A percentile compares a stretch with the other conserved stretches of the same genome.
These are phyloP conservation scores for Cyclotella choctawhatcheeana DNA, from an alignment of 108 stramenopile genomes.

Conservation along the genomic window DNA sequence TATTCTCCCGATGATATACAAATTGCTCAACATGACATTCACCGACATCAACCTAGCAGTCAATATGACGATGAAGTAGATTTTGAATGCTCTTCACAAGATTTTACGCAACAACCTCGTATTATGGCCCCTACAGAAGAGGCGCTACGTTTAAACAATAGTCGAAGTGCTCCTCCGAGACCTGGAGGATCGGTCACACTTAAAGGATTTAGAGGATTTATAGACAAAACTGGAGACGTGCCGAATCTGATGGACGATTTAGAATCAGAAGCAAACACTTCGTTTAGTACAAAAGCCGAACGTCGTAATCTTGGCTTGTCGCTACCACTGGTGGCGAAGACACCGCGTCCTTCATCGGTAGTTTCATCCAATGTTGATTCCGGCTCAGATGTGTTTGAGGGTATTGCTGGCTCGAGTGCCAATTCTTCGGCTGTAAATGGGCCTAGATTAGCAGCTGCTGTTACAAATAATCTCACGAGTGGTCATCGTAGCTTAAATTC, in stretches of 20 bases:
- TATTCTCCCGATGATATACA: constrained; percentile 14
- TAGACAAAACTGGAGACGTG: constrained; percentile 82
- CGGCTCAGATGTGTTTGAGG: constrained; percentile 73
- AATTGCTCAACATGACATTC: not conserved
- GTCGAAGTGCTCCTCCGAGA: constrained; percentile 37
- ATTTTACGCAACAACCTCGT: constrained; percentile 17
- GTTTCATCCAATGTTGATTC: constrained; percentile 43
- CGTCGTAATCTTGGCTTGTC: constrained; percentile 22
- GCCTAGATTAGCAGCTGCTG: not conserved
- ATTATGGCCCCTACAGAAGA: constrained; percentile 41
- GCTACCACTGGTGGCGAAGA: constrained; percentile 14
- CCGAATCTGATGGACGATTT: constrained; percentile 85
- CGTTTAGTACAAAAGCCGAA: constrained; percentile 38
- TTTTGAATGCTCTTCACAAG: constrained; percentile 24
- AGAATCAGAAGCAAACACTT: constrained; percentile 66
- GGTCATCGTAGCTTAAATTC: constrained; percentile 24
- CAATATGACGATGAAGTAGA: constrained; percentile 24
- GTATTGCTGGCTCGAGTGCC: constrained; percentile 49
- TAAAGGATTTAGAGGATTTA: constrained; percentile 65
- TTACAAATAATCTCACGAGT: not conserved
- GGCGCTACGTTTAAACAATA: constrained; percentile 37
- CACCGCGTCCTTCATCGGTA: constrained; percentile 10
- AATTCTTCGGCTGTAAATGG: constrained; percentile 19
- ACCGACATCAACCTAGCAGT: constrained; percentile 4
- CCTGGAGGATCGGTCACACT: constrained; percentile 29